A percentile compares a stretch with the other conserved stretches of the same genome.
Evolutionary conservation across 768 basidiomycete species (phyloP).

Genomic region (Galerina marginata): DNA sequence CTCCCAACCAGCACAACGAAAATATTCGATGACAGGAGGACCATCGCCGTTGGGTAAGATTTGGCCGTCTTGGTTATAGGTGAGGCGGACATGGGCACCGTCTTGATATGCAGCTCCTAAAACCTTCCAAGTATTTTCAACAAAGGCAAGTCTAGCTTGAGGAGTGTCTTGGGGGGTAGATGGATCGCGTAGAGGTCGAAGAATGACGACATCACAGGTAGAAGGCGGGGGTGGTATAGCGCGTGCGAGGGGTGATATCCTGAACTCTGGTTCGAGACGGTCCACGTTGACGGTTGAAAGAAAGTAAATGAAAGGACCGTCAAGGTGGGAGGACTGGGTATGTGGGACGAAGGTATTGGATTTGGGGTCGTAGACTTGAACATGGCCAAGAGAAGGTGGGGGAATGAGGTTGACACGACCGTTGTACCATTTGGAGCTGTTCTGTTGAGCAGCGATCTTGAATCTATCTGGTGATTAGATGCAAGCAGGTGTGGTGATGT

Average conservation of each 20-base stretch:
- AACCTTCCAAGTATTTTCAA: conserved; percentile 55
- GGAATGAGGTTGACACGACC: conserved; percentile 65
- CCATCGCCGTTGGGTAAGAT: conserved; percentile 50
- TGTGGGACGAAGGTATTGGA: conserved; percentile 51
- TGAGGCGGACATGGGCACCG: conserved; percentile 70
- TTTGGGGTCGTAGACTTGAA: conserved; percentile 67
- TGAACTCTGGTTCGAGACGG: conserved; percentile 83
- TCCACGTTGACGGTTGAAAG: conserved; percentile 83
- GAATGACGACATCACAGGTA: conserved; percentile 74
- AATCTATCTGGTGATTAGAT: conserved; percentile 53
- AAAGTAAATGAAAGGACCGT: conserved; percentile 89
- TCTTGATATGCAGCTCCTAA: conserved; percentile 76
- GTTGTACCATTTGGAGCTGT: conserved; percentile 74
- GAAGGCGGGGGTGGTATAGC: conserved; percentile 46
- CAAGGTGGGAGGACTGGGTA: conserved; percentile 44
- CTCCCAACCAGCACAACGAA: conserved; percentile 81
- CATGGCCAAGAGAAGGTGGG: conserved; percentile 37
- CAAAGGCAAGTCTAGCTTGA: conserved; percentile 54
- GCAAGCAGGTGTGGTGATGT: neutral
- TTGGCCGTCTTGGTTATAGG: conserved; percentile 54
- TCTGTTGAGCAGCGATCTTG: conserved; percentile 82
- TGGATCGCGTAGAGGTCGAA: conserved; percentile 75
- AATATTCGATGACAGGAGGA: conserved; percentile 72
- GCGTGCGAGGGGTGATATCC: conserved; percentile 70
- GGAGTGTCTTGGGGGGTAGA: conserved; percentile 44